Conservation (phyloP, 2,329 filamentous ascomycete genomes). For the Dothiorella sarmentorum region DNA sequence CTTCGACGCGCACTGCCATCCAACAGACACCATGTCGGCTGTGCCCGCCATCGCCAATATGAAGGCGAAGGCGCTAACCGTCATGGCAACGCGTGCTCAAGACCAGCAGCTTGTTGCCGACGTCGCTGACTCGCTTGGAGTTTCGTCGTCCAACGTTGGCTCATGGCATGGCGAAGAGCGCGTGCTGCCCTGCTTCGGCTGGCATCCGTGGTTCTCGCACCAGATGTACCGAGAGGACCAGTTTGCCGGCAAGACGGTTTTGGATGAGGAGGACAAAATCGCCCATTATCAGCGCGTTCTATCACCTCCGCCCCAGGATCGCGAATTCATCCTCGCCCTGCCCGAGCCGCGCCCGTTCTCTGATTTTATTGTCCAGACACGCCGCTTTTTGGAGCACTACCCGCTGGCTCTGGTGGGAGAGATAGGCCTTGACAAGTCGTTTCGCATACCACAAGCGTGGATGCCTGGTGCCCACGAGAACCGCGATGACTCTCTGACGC, state of each 20-base stretch:
- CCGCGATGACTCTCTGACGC: conserved; percentile 55
- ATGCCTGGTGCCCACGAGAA: conserved; percentile 38
- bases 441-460: conserved; percentile 66
- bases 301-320: conserved; percentile 51
- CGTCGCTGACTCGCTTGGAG: conserved; percentile 55
- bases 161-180: conserved; percentile 37
- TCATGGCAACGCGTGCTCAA: conserved; percentile 74
- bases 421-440: conserved; percentile 72
- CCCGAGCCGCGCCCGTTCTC: conserved; percentile 61
- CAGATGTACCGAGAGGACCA: conserved; percentile 63
- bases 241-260: conserved; percentile 29
- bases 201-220: conserved; percentile 85
- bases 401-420: conserved; percentile 71
- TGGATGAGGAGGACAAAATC: conserved; percentile 45
- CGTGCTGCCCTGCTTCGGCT: conserved; percentile 73
- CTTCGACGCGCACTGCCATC: conserved; percentile 80
- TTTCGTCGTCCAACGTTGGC: conserved; percentile 33
- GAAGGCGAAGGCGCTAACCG: conserved; percentile 62
- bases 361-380: conserved; percentile 55
- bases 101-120: conserved; percentile 70
- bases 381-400: conserved; percentile 52
- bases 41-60: conserved; percentile 59
- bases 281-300: conserved; percentile 67
- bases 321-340: conserved; percentile 50
- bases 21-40: conserved; percentile 70